These are phyloP conservation scores for Colletotrichum abscissum DNA, from an alignment of 2,329 filamentous ascomycete genomes.

Conservation along the genomic window DNA sequence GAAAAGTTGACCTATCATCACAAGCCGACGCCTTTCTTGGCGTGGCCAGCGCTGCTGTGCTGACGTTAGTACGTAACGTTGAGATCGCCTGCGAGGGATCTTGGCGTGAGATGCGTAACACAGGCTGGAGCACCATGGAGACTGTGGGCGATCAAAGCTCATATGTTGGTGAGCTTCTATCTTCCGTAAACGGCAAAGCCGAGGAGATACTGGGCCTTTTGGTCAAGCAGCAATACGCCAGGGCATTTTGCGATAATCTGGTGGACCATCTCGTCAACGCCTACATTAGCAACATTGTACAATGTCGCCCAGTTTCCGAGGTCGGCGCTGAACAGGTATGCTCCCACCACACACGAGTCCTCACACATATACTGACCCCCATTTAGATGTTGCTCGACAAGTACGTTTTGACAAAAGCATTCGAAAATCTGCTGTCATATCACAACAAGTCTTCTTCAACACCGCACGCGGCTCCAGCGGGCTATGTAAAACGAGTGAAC, in stretches of 20 bases:
- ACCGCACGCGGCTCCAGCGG: conserved; percentile 57
- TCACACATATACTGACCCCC: conserved; percentile 38
- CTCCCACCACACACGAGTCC: background rate
- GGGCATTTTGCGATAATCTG: conserved; percentile 96
- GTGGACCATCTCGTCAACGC: conserved; percentile 85
- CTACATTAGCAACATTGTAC: conserved; percentile 86
- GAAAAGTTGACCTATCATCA: conserved; percentile 86
- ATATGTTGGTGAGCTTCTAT: conserved; percentile 86
- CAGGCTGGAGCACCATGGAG: conserved; percentile 94
- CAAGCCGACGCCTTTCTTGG: conserved; percentile 97
- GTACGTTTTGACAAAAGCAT: conserved; percentile 86
- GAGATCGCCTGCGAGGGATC: conserved; percentile 85
- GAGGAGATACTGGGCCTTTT: conserved; percentile 81
- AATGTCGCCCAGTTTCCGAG: conserved; percentile 91
- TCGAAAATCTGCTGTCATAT: conserved; percentile 77
- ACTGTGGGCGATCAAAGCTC: conserved; percentile 92
- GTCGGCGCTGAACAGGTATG: conserved; percentile 89
- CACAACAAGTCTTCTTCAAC: conserved; percentile 57
- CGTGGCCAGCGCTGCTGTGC: conserved; percentile 88
- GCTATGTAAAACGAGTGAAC: conserved; percentile 88
- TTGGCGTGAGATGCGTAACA: conserved; percentile 98
- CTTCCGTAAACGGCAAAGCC: conserved; percentile 76
- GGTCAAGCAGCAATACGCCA: conserved; percentile 91
- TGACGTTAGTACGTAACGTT: conserved; percentile 85
- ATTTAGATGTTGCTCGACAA: conserved; percentile 92